These are phyloP conservation scores for Arthrobotrys entomopaga DNA, from an alignment of 2,329 filamentous ascomycete genomes.

Conservation along the genomic window DNA sequence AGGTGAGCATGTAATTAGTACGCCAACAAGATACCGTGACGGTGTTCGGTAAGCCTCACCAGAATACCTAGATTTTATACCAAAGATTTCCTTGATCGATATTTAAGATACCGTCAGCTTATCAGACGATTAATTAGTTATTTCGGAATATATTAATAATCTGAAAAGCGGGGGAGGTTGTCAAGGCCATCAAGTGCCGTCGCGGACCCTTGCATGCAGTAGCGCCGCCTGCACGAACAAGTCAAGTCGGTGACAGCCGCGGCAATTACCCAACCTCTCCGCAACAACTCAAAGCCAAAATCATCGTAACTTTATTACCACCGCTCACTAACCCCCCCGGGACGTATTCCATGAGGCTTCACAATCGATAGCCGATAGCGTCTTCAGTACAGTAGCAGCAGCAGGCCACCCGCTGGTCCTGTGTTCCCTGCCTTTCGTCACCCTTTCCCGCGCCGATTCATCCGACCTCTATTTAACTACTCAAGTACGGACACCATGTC, in stretches of 20 bases:
- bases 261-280: conserved; percentile 49
- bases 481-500: background rate
- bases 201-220: conserved; percentile 47
- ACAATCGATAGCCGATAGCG: background rate
- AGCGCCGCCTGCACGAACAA: conserved; percentile 22
- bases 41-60: no score
- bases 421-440: no score
- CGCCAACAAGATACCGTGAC: no score
- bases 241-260: conserved; percentile 41
- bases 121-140: background rate
- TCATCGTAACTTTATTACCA: conserved; percentile 13
- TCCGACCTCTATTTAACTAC: background rate
- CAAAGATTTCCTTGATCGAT: no score
- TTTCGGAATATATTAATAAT: background rate
- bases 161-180: background rate
- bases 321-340: background rate
- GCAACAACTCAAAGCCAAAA: conserved; percentile 27
- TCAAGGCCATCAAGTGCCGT: conserved; percentile 31
- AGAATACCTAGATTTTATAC: no score
- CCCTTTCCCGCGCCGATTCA: conserved; percentile 18
- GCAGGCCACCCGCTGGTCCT: background rate
- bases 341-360: conserved; percentile 17
- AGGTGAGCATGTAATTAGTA: no score
- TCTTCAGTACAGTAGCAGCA: background rate
- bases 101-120: background rate